Evolutionary conservation across 192 early-diverging fungal species (phyloP), one percentile per base, ranked within the genome.

Genomic region (Funneliformis mosseae): DNA sequence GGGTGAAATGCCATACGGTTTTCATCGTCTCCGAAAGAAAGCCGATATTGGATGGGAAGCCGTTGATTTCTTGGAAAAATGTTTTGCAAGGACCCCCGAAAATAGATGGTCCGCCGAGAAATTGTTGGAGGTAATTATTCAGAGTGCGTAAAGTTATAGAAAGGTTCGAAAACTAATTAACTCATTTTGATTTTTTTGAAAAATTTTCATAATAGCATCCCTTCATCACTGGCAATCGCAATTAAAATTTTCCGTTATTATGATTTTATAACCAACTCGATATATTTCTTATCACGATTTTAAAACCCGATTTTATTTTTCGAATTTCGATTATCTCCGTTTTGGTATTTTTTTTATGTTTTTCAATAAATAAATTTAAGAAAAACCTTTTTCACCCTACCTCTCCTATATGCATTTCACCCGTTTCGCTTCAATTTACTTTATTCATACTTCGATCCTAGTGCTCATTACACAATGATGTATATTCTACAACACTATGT

Each of bases 31-130:
- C 14, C 78, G 78, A 25, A 71, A 71, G n/a, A 79, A 71, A 48
- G 68, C 64, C 0, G 78, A 79, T 60, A 60, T 71, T 23, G 68
- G 78, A 71, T 79, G 78, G 78, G 78, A 79, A 71, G 68, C 68
- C 61, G 43, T 79, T 7, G 68, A 71, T 16, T 79, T 79, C 48
- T 71, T 79, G 25, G 48, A 71, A 39, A 33, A 62, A 71, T 79
- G 78, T 61, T 79, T 79, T 28, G 25, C 23, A 0, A 55, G 38
- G 43, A 61, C 50, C 12, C 11, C 46, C 9, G 68, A 79, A 42
- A 48, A 23, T n/a, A 79, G 78, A 71, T 79, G 45, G 67, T 60
- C 48, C 6, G 78, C 78, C 2, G 78, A 79, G 11, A 43, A 71
- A 79, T 42, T 79, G 39, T 61, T 79, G 7, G 42, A 79, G 42